Evolutionary conservation across 441 rosid genomes (phyloP).

Genomic region (Bruguiera hainesii): DNA sequence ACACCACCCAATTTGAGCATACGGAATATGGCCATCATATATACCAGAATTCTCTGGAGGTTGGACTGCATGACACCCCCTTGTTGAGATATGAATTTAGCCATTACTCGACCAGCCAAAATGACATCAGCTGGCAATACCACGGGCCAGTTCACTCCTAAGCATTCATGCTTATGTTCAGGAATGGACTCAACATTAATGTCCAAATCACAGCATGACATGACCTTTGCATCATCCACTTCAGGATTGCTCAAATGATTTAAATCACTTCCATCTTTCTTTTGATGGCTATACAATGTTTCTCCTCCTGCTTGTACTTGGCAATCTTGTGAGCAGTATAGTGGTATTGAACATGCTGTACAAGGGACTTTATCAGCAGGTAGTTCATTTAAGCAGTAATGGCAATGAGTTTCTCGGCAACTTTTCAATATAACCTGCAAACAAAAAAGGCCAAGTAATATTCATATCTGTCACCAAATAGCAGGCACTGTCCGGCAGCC

Average conservation of each 20-base stretch:
- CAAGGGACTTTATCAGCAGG: conserved; percentile 72
- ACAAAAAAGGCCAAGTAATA: conserved; percentile 7
- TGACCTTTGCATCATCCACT: conserved; percentile 42
- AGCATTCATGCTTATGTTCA: conserved; percentile 88
- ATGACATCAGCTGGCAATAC: conserved; percentile 70
- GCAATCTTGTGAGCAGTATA: conserved; percentile 79
- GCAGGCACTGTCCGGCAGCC: conserved; percentile 5
- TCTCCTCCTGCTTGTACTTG: conserved; percentile 56
- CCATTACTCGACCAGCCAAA: conserved; percentile 71
- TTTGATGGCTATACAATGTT: conserved; percentile 19
- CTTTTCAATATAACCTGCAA: conserved; percentile 62
- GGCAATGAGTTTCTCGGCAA: conserved; percentile 71
- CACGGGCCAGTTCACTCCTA: conserved; percentile 77
- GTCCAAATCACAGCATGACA: conserved; percentile 20
- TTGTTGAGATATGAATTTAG: conserved; percentile 43
- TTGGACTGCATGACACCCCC: conserved; percentile 30
- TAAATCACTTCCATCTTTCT: conserved; percentile 21
- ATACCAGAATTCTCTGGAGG: conserved; percentile 42
- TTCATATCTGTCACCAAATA: conserved; percentile 15
- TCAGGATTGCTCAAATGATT: conserved; percentile 31
- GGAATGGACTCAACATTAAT: conserved; percentile 34
- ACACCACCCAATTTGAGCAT: conserved; percentile 5
- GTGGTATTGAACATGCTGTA: conserved; percentile 60
- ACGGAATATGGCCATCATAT: conserved; percentile 16
- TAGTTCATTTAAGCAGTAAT: conserved; percentile 77